A percentile compares a stretch with the other conserved stretches of the same genome.
phyloP scores from a whole-genome alignment of 1,284 basidiomycete genomes.

The Pascua sp. region DNA sequence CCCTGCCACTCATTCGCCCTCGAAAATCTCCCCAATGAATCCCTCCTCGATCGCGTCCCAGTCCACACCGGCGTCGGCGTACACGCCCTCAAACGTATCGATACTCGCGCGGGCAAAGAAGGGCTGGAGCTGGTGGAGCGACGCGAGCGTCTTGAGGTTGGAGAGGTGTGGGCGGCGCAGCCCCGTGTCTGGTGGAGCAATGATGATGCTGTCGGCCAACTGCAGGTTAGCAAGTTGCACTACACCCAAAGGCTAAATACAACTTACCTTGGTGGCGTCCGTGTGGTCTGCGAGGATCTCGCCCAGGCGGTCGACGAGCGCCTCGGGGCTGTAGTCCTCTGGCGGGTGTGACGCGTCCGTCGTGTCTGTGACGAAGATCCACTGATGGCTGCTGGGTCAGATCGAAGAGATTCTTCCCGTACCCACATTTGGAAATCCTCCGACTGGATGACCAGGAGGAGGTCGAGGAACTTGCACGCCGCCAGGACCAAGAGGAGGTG shows the following conservation, averaged over 20 bases:
- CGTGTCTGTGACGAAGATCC: slow-evolving; percentile 98
- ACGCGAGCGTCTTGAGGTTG: slow-evolving; percentile 66
- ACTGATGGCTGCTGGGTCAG: slow-evolving; percentile 71
- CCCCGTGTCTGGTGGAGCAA: slow-evolving; percentile 1
- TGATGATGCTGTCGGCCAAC: background rate
- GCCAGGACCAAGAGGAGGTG: slow-evolving; percentile 76
- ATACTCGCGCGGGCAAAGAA: slow-evolving; percentile 89
- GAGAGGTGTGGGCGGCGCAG: slow-evolving; percentile 71
- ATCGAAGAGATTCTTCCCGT: too few relatives aligned
- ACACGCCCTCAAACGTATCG: slow-evolving; percentile 82
- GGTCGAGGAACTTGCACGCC: slow-evolving; percentile 89
- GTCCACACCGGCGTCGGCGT: slow-evolving; percentile 67
- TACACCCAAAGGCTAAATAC: background rate
- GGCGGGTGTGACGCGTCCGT: slow-evolving; percentile 89
- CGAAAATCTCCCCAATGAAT: slow-evolving; percentile 81
- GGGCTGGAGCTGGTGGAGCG: slow-evolving; percentile 71
- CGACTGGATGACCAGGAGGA: slow-evolving; percentile 85
- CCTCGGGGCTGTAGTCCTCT: slow-evolving; percentile 75
- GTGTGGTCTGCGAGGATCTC: slow-evolving; percentile 62
- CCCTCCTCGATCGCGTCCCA: slow-evolving; percentile 80
- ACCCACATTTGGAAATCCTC: slow-evolving; percentile 95
- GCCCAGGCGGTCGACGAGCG: slow-evolving; percentile 86
- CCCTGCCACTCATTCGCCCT: slow-evolving; percentile 43
- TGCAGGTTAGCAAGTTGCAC: background rate
- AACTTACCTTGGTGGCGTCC: background rate